Evolutionary conservation across 345 rosid genomes (phyloP), one percentile per base, ranked within the genome.

Genomic region (Salix koriyanagi): DNA sequence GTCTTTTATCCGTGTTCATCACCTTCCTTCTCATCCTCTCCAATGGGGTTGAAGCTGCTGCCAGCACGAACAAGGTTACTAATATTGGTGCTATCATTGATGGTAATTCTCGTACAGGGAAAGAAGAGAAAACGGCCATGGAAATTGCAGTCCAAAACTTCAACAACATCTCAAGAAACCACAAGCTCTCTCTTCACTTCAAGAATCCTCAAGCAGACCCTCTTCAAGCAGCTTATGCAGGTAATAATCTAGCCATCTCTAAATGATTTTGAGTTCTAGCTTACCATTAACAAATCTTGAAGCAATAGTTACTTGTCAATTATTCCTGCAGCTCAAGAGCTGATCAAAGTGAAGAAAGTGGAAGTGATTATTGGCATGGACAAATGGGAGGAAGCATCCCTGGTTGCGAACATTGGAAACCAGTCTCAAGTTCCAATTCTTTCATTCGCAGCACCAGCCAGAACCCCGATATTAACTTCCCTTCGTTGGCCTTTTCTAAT

Each of bases 1-100:
- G 74, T 60, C 65, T 56, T 65, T 11, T 69, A 18, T 26, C 37
- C 42, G 70, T 44, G 23, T 13, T 58, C 62, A 16, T 84, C 58
- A 19, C 77, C 34, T 32, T 60, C 37, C 1, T 39, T 26, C 65
- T 75, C 42, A 18, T 71, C 34, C 41, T 62, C 44, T 37, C 69
- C 36, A 1, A 26, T 78, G 88, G 84, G 72, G 73, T 54, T 48
- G 75, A 76, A 44, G 67, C 79, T 25, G 62, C 13, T 26, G 15
- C 50, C 28, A 56, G 42, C 13, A 32, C 4, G 9, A 11, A 39
- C 64, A 67, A 34, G 67, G 9, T 74, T 25, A 73, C 74, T 9
- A 77, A 85, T 67, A 79, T 88, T 32, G 90, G 91, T 10, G 89
- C 82, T 44, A 78, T 88, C 79, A 72, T 88, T 69, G 83, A 88